Percentiles rank a stretch among this genome's conserved stretches.
Evolutionary conservation across 2,329 filamentous ascomycete genomes (phyloP).

Genomic region (Monosporascus sp.): DNA sequence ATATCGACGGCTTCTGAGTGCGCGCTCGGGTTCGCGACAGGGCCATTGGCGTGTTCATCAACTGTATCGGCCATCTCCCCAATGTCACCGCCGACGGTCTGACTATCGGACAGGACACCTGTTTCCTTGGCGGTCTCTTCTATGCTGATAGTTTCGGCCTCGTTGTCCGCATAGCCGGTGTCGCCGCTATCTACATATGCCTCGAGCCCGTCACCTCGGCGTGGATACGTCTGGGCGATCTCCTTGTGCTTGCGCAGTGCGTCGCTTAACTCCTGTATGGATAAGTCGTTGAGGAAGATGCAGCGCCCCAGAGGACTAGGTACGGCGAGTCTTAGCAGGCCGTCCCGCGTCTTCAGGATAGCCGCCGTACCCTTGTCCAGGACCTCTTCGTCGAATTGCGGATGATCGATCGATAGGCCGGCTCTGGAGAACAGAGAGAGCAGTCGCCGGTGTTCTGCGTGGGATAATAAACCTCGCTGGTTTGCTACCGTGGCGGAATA

Average conservation of each 20-base stretch:
- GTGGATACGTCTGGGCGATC: conserved; percentile 56
- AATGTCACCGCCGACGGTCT: conserved; percentile 3
- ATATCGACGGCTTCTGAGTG: conserved; percentile 15
- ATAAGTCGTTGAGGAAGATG: conserved; percentile 63
- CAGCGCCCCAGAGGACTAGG: conserved; percentile 63
- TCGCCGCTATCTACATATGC: conserved; percentile 66
- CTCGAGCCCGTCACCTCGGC: conserved; percentile 60
- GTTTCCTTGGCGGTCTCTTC: conserved; percentile 12
- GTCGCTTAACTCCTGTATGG: conserved; percentile 54
- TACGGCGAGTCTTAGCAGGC: conserved; percentile 61
- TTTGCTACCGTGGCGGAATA: conserved; percentile 66
- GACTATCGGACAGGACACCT: conserved; percentile 4
- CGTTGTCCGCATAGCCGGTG: conserved; percentile 51
- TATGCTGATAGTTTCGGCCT: conserved; percentile 35
- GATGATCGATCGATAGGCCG: conserved; percentile 67
- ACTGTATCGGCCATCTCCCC: conserved; percentile 5
- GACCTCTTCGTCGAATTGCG: conserved; percentile 59
- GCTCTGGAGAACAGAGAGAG: conserved; percentile 65
- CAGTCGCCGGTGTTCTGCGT: conserved; percentile 56
- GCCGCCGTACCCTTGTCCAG: conserved; percentile 62
- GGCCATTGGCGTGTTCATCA: conserved; percentile 4
- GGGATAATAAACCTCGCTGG: conserved; percentile 53
- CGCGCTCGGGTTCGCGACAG: conserved; percentile 5
- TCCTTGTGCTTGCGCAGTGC: conserved; percentile 60
- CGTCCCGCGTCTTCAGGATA: conserved; percentile 67